phyloP scores from a whole-genome alignment of 108 stramenopile genomes.

The Bacterosira constricta region DNA sequence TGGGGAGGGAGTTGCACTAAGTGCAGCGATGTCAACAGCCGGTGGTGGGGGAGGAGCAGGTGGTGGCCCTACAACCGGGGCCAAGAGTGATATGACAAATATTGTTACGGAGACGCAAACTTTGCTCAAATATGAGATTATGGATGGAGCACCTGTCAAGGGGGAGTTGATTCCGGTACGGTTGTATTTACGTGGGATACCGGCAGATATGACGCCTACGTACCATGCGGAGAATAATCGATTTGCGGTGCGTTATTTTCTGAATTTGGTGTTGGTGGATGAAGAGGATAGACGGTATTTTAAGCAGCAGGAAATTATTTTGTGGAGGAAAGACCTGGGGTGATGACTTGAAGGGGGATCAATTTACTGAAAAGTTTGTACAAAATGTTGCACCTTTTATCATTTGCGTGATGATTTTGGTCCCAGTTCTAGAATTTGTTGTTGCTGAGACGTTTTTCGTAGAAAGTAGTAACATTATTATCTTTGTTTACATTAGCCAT shows the following conservation, averaged over 20 bases:
- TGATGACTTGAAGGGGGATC: too few species aligned
- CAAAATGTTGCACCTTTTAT: too few species aligned
- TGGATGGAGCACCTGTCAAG: conserved; percentile 99
- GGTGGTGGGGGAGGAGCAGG: conserved; percentile 9
- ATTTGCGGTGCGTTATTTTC: conserved; percentile 96
- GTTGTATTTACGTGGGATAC: conserved; percentile 86
- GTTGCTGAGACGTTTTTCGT: too few species aligned
- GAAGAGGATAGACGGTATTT: conserved; percentile 99
- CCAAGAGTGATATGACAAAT: conserved; percentile 53
- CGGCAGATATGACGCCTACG: conserved; percentile 98
- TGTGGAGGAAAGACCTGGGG: conserved; percentile 94
- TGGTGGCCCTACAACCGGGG: conserved; percentile 7
- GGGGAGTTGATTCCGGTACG: conserved; percentile 90
- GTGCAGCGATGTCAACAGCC: conserved; percentile 46
- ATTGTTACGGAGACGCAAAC: conserved; percentile 97
- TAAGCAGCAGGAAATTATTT: conserved; percentile 98
- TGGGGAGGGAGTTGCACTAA: conserved; percentile 75
- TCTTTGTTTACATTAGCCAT: too few species aligned
- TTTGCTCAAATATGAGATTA: conserved; percentile 97
- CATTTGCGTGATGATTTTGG: too few species aligned
- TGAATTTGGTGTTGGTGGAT: conserved; percentile 99
- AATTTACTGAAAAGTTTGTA: too few species aligned
- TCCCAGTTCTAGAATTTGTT: too few species aligned
- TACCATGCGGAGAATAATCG: conserved; percentile 92
- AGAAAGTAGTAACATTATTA: too few species aligned